A percentile compares a stretch with the other conserved stretches of the same genome.
Conservation (phyloP, 2,329 filamentous ascomycete genomes). For the Penicillium sp. region DNA sequence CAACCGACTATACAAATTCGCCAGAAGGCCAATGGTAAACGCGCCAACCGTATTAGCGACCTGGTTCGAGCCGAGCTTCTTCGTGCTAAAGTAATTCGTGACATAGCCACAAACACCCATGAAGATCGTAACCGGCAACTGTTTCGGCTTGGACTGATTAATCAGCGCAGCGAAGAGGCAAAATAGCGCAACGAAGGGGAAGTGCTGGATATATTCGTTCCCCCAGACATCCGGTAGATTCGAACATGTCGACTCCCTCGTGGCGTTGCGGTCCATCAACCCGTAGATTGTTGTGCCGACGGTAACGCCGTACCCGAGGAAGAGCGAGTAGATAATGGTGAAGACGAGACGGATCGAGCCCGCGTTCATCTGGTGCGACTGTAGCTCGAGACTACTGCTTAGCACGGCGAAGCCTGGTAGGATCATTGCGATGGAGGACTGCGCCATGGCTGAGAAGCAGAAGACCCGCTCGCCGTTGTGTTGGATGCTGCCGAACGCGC, state of each 20-base stretch:
- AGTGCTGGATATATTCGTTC: constrained; percentile 51
- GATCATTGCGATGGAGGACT: constrained; percentile 63
- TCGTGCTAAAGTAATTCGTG: constrained; percentile 44
- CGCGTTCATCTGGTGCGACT: constrained; percentile 65
- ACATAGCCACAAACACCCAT: constrained; percentile 69
- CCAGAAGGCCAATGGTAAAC: constrained; percentile 70
- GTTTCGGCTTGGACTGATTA: constrained; percentile 75
- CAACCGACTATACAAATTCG: constrained; percentile 70
- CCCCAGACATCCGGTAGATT: constrained; percentile 45
- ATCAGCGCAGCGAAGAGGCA: constrained; percentile 71
- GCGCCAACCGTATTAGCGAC: constrained; percentile 75
- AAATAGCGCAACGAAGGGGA: constrained; percentile 71
- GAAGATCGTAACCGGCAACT: constrained; percentile 69
- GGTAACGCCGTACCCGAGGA: constrained; percentile 69
- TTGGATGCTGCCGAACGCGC: constrained; percentile 63
- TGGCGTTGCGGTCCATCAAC: constrained; percentile 54
- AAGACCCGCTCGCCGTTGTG: constrained; percentile 48
- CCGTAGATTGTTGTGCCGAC: constrained; percentile 63
- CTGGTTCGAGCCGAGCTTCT: constrained; percentile 66
- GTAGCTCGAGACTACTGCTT: constrained; percentile 60
- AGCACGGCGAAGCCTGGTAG: constrained; percentile 64
- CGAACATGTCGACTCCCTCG: constrained; percentile 45
- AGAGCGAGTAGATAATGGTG: constrained; percentile 67
- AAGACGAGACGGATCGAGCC: constrained; percentile 50
- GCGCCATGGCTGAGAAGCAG: constrained; percentile 56